Percentiles rank a stretch among this genome's conserved stretches.
Conservation (phyloP, 345 rosid genomes). For the Linum lewisii region DNA sequence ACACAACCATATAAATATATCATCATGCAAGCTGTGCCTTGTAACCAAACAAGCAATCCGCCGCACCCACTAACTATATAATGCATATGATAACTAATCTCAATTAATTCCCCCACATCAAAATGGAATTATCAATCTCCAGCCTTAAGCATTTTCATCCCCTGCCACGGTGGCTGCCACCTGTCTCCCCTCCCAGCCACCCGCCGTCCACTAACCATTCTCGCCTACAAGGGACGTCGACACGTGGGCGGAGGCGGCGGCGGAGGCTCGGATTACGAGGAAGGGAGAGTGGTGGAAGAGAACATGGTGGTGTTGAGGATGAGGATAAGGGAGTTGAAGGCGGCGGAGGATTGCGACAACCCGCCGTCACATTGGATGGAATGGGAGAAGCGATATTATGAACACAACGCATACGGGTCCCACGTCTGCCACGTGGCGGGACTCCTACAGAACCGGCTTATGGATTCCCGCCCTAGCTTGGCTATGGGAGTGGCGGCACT, state of each 20-base stretch:
- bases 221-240: background rate
- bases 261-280: background rate
- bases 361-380: conserved; percentile 34
- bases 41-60: too few relatives aligned
- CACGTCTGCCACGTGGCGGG: conserved; percentile 25
- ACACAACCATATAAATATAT: too few relatives aligned
- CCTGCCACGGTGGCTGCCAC: background rate
- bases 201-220: background rate
- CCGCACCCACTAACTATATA: too few relatives aligned
- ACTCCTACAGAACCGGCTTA: conserved; percentile 29
- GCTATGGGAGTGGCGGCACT: conserved; percentile 25
- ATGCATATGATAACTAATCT: too few relatives aligned
- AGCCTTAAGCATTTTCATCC: too few relatives aligned
- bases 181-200: background rate
- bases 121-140: too few relatives aligned
- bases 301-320: conserved; percentile 30
- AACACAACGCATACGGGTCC: conserved; percentile 13
- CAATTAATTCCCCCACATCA: too few relatives aligned
- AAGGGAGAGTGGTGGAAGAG: conserved; percentile 22
- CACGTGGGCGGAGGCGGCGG: background rate
- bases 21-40: too few relatives aligned
- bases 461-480: conserved; percentile 37
- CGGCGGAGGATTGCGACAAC: conserved; percentile 23
- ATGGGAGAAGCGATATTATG: conserved; percentile 37
- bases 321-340: conserved; percentile 29